Base-by-base conservation (phyloP, 2,329 filamentous ascomycete genomes). In the Cordyceps fumosorosea region DNA sequence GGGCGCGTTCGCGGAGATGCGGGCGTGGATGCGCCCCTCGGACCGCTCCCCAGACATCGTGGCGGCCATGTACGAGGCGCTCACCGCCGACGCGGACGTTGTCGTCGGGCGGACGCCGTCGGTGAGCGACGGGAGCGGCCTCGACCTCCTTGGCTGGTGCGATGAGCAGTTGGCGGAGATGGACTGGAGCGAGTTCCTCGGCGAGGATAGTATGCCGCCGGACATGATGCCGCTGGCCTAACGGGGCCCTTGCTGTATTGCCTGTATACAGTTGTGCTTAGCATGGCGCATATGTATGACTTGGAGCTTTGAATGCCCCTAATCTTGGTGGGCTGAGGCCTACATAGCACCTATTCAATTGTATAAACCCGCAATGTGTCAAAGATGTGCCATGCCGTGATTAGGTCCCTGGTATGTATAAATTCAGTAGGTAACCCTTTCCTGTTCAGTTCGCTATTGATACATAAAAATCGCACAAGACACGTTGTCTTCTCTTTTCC, bases 121-220 rank as follows among this genome's bases (percentile, higher is more conserved):
- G 5, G 65, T 64, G 11, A 67, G 67, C 3, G 68, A 70, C 24
- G 66, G 66, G n/a, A n/a, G n/a, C 32, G 67, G 65, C 32, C 61
- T 67, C n/a, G 67, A 69, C 48, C 26, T 70, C 47, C 70, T 68
- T 40, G 68, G 68, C 10, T 70, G 65, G 69, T 68, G 65, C 54
- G 70, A 71, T 34, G 69, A 70, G 62, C 69, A 70, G 59, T 65
- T 71, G 7, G 65, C 65, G 1, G 69, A 69, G 26, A 62, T 70
- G 64, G 66, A 69, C 47, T 71, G 69, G 70, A 64, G 65, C 22
- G 63, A 66, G 1, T 69, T 71, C 26, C 64, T 71, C 3, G 65
- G 66, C 11, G 65, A 68, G 32, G 58, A 71, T 64, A 65, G 22
- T 32, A 26, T 58, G 26, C 54, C 61, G 42, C 32, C 47, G 7